Base-by-base conservation (phyloP, 2,329 filamentous ascomycete species). In the Coniochaeta sp. region DNA sequence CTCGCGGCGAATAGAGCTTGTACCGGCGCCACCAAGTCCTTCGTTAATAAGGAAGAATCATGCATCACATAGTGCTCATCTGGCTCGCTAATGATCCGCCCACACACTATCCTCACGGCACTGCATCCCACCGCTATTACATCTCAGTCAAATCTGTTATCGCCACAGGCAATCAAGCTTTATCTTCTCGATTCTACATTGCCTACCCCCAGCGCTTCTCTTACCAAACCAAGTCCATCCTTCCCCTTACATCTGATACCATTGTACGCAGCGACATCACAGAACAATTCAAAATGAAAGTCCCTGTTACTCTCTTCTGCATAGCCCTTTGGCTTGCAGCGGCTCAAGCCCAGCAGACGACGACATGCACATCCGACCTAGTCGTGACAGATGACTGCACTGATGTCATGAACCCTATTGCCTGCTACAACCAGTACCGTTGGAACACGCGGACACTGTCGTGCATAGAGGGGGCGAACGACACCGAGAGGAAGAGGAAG, bases 401-500 rank as follows among this genome's bases (percentile, higher is more conserved):
- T 19, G 72, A 69, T 38, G 74, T 76, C 34, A 72, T 75, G 62
- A 72, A 76, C 55, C 72, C 74, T 19, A 73, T 69, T 55, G 74
- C 74, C 28, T 76, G 74, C 67, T 76, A 76, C 65, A 76, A 76
- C 64, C 67, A 74, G 63, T 75, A 70, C 64, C 64, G 72, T 5
- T 76, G 72, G 64, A 64, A 64, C 59, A 60, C 70, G 9, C 71
- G 70, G 58, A 76, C 73, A 1, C 64, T 76, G 14, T 62, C 65
- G 0, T 76, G 74, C 59, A 74, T 76, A 38, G 72, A 72, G 7
- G 74, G 72, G 1, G 69, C 62, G 2, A 64, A 71, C 57, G 67
- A 73, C 31, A 62, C 71, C 0, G 71, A 73, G 16, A 67, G 68
- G 55, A 66, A 67, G 11, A 62, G 65, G 55, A 75, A 74, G 72